These are phyloP conservation scores for Tolypocladium paradoxum DNA, from an alignment of 2,329 filamentous ascomycete genomes.

Conservation along the genomic window DNA sequence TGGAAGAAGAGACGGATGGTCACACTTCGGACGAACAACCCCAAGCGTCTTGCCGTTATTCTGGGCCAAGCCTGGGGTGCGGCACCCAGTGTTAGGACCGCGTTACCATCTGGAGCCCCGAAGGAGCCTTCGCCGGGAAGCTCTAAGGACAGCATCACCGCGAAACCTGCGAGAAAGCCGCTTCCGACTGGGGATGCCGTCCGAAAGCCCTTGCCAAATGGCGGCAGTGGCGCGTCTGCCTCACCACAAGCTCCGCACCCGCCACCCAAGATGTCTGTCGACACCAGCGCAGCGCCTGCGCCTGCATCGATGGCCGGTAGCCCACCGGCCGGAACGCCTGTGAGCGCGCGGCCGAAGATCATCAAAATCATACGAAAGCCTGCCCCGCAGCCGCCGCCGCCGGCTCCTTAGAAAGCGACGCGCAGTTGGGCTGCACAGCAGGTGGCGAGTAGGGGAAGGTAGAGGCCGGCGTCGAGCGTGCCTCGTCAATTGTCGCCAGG, in stretches of 20 bases:
- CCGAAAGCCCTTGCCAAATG: slow-evolving; percentile 21
- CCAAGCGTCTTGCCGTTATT: slow-evolving; percentile 22
- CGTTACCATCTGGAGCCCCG: slow-evolving; percentile 19
- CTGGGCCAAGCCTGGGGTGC: slow-evolving; percentile 17
- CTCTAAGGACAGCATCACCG: slow-evolving; percentile 18
- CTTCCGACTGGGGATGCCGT: slow-evolving; percentile 18
- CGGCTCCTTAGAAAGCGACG: slow-evolving; percentile 9
- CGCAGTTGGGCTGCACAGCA: background rate
- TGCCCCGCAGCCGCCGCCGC: slow-evolving; percentile 14
- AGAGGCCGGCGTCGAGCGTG: background rate
- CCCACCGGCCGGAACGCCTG: slow-evolving; percentile 13
- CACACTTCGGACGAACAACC: slow-evolving; percentile 23
- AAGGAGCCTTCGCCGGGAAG: slow-evolving; percentile 13
- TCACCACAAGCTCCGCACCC: slow-evolving; percentile 12
- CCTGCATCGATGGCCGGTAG: slow-evolving; percentile 13
- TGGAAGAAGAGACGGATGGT: slow-evolving; percentile 22
- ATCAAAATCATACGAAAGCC: slow-evolving; percentile 28
- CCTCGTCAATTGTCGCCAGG: background rate
- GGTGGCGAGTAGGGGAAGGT: background rate
- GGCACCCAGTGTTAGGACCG: slow-evolving; percentile 15
- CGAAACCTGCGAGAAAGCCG: slow-evolving; percentile 25
- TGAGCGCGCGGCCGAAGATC: slow-evolving; percentile 21
- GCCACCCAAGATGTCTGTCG: slow-evolving; percentile 16
- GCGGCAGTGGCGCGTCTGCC: slow-evolving; percentile 9
- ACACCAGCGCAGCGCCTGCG: slow-evolving; percentile 9